phyloP scores from a whole-genome alignment of 2,329 filamentous ascomycete species.

The Blastomyces emzantsi region DNA sequence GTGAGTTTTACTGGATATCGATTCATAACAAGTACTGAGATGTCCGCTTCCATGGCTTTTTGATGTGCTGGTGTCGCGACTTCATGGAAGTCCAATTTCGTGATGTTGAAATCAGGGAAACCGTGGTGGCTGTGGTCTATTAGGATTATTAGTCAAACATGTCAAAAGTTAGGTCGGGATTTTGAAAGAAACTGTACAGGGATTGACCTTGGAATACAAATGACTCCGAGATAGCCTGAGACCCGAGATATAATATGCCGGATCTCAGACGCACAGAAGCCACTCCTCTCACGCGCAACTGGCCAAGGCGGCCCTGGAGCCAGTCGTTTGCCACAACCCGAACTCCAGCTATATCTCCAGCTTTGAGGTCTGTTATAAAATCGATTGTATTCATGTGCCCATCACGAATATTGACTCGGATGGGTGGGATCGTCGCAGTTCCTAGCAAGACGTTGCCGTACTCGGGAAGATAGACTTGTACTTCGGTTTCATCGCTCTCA shows the following conservation, averaged over 20 bases:
- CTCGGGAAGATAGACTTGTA: constrained; percentile 73
- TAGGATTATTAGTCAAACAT: constrained; percentile 10
- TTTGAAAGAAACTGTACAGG: constrained; percentile 44
- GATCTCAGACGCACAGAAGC: constrained; percentile 66
- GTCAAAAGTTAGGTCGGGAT: constrained; percentile 15
- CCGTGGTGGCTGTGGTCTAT: constrained; percentile 56
- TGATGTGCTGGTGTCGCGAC: constrained; percentile 45
- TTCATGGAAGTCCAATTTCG: constrained; percentile 70
- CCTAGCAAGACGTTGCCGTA: constrained; percentile 71
- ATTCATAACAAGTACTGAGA: constrained; percentile 63
- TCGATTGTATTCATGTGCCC: constrained; percentile 69
- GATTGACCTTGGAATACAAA: constrained; percentile 75
- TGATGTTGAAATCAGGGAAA: constrained; percentile 75
- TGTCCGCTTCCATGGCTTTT: constrained; percentile 69
- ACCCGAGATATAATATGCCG: constrained; percentile 69
- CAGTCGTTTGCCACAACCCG: constrained; percentile 78
- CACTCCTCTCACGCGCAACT: constrained; percentile 63
- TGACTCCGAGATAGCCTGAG: constrained; percentile 63
- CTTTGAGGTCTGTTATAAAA: constrained; percentile 64
- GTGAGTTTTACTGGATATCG: constrained; percentile 67
- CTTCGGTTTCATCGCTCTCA: constrained; percentile 61
- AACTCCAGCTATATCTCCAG: constrained; percentile 68
- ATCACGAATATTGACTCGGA: constrained; percentile 68
- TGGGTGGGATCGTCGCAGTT: constrained; percentile 62
- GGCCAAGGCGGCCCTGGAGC: constrained; percentile 66